Conservation (phyloP, 208 protist genomes). For the Acanthamoeba healyi region DNA sequence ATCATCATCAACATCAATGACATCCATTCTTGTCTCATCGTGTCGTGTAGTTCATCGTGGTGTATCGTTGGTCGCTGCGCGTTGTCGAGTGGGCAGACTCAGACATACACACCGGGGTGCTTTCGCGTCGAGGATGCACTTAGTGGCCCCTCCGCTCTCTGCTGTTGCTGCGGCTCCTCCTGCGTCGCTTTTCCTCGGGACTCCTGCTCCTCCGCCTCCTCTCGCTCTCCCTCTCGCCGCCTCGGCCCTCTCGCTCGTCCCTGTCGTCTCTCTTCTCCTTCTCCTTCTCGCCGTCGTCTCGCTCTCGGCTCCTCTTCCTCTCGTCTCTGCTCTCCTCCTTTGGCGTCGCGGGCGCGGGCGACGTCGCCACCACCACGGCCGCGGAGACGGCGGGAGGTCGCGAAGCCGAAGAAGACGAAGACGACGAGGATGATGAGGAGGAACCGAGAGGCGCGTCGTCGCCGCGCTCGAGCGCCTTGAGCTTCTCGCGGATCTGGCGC, state of each 20-base stretch:
- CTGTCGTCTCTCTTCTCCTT: neutral
- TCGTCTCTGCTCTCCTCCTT: neutral
- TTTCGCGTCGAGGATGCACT: too few species aligned
- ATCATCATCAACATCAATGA: neutral
- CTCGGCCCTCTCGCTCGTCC: neutral
- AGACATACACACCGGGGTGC: too few species aligned
- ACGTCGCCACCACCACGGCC: neutral
- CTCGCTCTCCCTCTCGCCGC: neutral
- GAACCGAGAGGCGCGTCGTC: neutral
- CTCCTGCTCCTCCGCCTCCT: neutral
- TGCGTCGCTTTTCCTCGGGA: constrained; percentile 1
- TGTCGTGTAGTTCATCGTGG: too few species aligned
- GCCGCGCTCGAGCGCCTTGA: constrained; percentile 52
- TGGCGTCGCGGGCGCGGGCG: neutral
- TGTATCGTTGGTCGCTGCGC: too few species aligned
- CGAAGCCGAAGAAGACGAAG: neutral
- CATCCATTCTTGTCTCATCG: too few species aligned
- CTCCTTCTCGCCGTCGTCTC: neutral
- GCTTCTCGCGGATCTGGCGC: constrained; percentile 52
- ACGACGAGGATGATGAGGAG: neutral
- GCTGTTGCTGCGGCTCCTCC: constrained; percentile 17
- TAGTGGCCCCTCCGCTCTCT: too few species aligned
- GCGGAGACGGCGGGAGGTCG: neutral
- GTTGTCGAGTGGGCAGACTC: too few species aligned
- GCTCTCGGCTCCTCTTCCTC: neutral